Evolutionary conservation across 257 asterid genomes (phyloP), one percentile per base, ranked within the genome.

Genomic region (Voacanga thouarsii): DNA sequence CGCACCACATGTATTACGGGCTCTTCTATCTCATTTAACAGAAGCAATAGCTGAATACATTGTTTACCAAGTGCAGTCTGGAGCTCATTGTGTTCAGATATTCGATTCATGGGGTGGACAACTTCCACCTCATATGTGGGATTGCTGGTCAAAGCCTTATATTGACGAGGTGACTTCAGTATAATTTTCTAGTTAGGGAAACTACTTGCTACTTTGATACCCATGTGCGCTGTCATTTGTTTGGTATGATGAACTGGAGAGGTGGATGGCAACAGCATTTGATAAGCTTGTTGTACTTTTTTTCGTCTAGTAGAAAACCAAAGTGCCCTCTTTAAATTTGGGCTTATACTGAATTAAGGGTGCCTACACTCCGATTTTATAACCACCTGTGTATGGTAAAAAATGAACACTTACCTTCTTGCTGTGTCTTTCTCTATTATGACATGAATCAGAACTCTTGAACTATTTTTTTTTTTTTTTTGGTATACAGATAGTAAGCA

Each of bases 71-170:
- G 99, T 92, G 81, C 92, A 92, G 65, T 89, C 94, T 81, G 98
- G 98, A 78, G 98, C 98, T 82, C 96, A 93, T 76, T 92, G 99
- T 87, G 89, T 96, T 80, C 98, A 96, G 28, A 93, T 92, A 80
- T 96, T 92, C 71, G 98, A 93, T 83, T 96, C 99, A 37, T 96
- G 98, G 97, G 99, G 97, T 79, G 89, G 89, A 71, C 87, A 86
- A 78, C 79, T 86, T 67, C 89, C 89, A 51, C 89, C 89, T 43
- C 85, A 78, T 76, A 87, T 92, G 97, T 90, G 99, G 99, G 96
- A 92, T 44, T 45, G 41, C 78, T 96, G 95, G 97, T 93, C 98
- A 59, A 96, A 96, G 88, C 98, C 99, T 77, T 93, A 92, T 60
- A 92, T 96, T 79, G 88, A 87, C 80, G 90, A 96, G 98, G 98